phyloP scores from a whole-genome alignment of 2,329 filamentous ascomycete species.

The Cladosporium sp. region DNA sequence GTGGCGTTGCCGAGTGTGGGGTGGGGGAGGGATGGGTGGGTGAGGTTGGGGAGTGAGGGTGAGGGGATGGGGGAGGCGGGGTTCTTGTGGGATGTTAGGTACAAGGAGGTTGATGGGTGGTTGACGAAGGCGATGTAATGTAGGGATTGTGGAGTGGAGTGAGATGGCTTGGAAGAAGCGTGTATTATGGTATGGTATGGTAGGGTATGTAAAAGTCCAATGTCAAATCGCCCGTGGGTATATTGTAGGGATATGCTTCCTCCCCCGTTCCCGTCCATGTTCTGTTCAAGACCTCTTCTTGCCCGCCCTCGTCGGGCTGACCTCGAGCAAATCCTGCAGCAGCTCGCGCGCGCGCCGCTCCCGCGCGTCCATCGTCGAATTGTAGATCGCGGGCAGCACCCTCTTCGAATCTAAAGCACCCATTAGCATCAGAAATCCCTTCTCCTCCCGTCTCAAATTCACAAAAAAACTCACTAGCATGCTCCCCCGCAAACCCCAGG shows the following conservation, averaged over 20 bases:
- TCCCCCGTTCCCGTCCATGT: too few relatives aligned
- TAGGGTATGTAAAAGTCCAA: too few relatives aligned
- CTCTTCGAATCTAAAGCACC: constrained; percentile 39
- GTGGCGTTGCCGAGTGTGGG: constrained; percentile 29
- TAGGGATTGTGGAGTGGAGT: background rate
- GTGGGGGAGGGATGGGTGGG: constrained; percentile 14
- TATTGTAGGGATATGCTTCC: background rate
- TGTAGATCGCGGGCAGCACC: constrained; percentile 58
- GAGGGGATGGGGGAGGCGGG: background rate
- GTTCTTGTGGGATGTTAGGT: constrained; percentile 21
- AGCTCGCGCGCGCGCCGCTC: constrained; percentile 50
- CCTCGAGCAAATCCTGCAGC: constrained; percentile 31
- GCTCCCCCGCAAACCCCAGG: constrained; percentile 67
- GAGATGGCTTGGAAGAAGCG: background rate
- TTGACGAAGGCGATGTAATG: background rate
- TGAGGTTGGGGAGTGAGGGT: background rate
- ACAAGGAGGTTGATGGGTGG: constrained; percentile 10
- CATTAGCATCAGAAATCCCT: background rate
- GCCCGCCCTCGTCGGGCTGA: constrained; percentile 23
- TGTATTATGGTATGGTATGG: background rate
- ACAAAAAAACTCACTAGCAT: constrained; percentile 58
- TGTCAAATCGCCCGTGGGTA: background rate
- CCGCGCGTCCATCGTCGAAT: constrained; percentile 51
- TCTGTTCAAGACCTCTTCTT: constrained; percentile 21
- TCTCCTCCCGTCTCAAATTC: background rate